Evolutionary conservation across 1,284 basidiomycete genomes (phyloP).

Genomic region (Apiotrichum sp.): DNA sequence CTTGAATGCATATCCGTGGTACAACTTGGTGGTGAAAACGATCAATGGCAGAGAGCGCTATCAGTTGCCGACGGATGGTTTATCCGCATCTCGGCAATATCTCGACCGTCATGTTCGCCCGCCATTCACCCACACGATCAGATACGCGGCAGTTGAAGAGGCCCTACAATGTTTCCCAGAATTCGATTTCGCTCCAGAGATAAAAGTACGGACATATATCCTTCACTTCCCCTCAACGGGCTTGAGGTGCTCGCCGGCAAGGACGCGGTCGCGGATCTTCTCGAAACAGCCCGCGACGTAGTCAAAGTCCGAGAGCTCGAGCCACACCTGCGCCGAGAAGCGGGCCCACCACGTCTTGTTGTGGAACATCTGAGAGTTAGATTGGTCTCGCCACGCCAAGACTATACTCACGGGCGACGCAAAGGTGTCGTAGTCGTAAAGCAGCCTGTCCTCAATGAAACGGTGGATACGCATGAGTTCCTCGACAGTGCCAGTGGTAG

Average conservation of each 20-base stretch:
- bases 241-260: constrained; percentile 7
- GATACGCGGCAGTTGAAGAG: too few species aligned
- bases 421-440: constrained; percentile 32
- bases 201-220: background rate
- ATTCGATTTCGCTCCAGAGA: too few species aligned
- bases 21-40: too few species aligned
- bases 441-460: constrained; percentile 27
- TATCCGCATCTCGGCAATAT: background rate
- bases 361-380: constrained; percentile 48
- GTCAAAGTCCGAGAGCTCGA: constrained; percentile 49
- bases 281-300: constrained; percentile 30
- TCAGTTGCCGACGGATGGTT: background rate
- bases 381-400: background rate
- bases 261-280: constrained; percentile 27
- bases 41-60: too few species aligned
- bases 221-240: background rate
- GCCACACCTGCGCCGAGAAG: constrained; percentile 66
- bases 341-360: constrained; percentile 64
- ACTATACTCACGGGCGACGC: constrained; percentile 23
- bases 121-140: background rate
- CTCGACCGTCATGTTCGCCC: background rate
- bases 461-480: constrained; percentile 22
- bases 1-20: too few species aligned
- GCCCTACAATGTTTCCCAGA: too few species aligned
- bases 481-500: constrained; percentile 14